Evolutionary conservation across 768 basidiomycete species (phyloP).

Genomic region (Leucosporidium scottii): DNA sequence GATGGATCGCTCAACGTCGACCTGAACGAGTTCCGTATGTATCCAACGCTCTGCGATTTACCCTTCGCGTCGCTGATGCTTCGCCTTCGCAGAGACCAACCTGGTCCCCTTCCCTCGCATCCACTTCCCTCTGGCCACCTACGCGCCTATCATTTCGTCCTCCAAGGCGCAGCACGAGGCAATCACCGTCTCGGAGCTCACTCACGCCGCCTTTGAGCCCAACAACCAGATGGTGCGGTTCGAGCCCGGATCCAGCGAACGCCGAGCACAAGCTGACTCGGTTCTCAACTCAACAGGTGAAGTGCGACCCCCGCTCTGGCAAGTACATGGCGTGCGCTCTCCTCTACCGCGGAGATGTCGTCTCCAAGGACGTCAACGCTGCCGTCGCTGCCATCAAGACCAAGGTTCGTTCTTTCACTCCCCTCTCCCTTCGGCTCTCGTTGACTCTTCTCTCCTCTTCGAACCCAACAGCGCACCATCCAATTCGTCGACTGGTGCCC

Average conservation of each 20-base stretch:
- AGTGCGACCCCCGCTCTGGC: slow-evolving; percentile 93
- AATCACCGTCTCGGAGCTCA: slow-evolving; percentile 97
- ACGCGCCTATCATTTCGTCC: slow-evolving; percentile 80
- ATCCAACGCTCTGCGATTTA: slow-evolving; percentile 65
- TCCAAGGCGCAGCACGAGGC: slow-evolving; percentile 95
- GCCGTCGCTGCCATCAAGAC: slow-evolving; percentile 93
- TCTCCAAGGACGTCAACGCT: slow-evolving; percentile 88
- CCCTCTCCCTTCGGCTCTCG: too few relatives aligned
- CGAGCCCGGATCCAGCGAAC: neutral
- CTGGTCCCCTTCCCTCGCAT: slow-evolving; percentile 50
- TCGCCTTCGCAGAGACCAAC: neutral
- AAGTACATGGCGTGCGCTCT: slow-evolving; percentile 70
- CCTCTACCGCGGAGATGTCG: slow-evolving; percentile 59
- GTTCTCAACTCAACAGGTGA: slow-evolving; percentile 51
- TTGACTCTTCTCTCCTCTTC: too few relatives aligned
- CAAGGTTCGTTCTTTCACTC: neutral
- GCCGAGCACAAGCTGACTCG: too few relatives aligned
- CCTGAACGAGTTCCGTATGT: slow-evolving; percentile 96
- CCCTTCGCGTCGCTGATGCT: neutral
- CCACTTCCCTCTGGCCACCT: slow-evolving; percentile 95
- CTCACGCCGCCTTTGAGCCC: slow-evolving; percentile 91
- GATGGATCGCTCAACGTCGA: slow-evolving; percentile 97
- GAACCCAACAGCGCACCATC: slow-evolving; percentile 68
- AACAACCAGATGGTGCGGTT: slow-evolving; percentile 51
- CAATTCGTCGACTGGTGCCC: slow-evolving; percentile 98